Base-by-base conservation (phyloP, 495 filamentous ascomycete species). In the Daldinia grandis region DNA sequence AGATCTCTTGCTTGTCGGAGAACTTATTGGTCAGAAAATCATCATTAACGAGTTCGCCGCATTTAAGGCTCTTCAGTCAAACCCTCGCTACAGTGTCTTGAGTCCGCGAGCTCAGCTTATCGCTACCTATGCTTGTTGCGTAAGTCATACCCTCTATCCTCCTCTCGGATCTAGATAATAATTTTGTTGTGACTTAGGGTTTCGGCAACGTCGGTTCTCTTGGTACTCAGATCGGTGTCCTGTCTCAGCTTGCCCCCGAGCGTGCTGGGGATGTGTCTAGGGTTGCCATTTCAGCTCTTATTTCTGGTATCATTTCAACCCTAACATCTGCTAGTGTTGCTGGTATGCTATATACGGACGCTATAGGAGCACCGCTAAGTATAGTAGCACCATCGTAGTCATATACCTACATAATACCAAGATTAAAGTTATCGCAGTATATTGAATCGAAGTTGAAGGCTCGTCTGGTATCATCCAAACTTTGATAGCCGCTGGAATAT, bases 191-290 rank as follows among this genome's bases (percentile, higher is more conserved):
- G 35, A 19, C 67, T 3, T 56, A 77, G 75, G 91, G 90, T 7
- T 93, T 93, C 72, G 92, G 90, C 51, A 96, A 95, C 77, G 89
- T 95, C 66, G 87, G 88, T 53, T 92, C 91, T 37, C 87, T 95
- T 38, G 93, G 92, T 65, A 94, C 91, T 62, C 93, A 96, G 78
- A 94, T 94, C 62, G 92, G 92, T 78, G 91, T 97, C 42, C 81
- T 97, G 6, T 87, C 89, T 0, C 93, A 97, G 81, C 85, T 97
- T 55, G 87, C 91, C 1, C 93, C 94, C 0, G 80, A 83, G 25
- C 86, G 93, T 27, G 83, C 84, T 66, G 92, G 89, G 19, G 91
- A 95, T 75, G 88, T 97, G 17, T 89, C 90, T 21, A 87, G 85
- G 55, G 84, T 97, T 15, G 93, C 94, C 3, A 38, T 95, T 28